phyloP scores from a whole-genome alignment of 352 stramenopile genomes.

The Aphanomyces euteiches region DNA sequence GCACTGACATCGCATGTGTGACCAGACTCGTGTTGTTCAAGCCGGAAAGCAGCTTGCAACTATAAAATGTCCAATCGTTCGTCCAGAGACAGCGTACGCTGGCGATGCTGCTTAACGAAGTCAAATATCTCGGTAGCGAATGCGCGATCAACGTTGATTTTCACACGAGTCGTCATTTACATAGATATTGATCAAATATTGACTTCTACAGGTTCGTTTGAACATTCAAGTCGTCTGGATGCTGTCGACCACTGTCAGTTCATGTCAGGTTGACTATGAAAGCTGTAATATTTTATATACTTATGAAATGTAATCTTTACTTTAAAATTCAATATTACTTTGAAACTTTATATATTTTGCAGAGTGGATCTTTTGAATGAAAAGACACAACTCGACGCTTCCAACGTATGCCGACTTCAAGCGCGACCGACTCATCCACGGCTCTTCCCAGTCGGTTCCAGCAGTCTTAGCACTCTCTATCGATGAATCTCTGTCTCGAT shows the following conservation, averaged over 20 bases:
- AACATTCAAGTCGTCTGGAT: too few species aligned
- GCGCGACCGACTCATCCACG: slow-evolving; percentile 7
- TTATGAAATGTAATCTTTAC: too few species aligned
- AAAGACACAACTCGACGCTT: too few species aligned
- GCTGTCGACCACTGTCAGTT: too few species aligned
- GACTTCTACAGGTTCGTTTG: too few species aligned
- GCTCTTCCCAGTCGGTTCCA: neutral
- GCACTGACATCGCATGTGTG: neutral
- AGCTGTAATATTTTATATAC: too few species aligned
- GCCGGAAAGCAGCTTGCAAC: neutral
- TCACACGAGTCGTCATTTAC: too few species aligned
- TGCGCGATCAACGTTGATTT: neutral
- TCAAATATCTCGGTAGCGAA: neutral
- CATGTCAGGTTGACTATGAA: too few species aligned
- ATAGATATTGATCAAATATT: too few species aligned
- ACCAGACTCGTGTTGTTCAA: neutral
- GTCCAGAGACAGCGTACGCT: neutral
- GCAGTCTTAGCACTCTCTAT: neutral
- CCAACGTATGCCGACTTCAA: slow-evolving; percentile 18
- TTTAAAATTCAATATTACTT: too few species aligned
- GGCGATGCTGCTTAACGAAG: neutral
- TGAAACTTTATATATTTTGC: too few species aligned
- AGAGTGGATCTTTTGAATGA: too few species aligned
- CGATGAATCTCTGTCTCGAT: neutral
- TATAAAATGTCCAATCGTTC: neutral